Evolutionary conservation across 169 alveolate species (phyloP).

Genomic region (Babesia bovis): DNA sequence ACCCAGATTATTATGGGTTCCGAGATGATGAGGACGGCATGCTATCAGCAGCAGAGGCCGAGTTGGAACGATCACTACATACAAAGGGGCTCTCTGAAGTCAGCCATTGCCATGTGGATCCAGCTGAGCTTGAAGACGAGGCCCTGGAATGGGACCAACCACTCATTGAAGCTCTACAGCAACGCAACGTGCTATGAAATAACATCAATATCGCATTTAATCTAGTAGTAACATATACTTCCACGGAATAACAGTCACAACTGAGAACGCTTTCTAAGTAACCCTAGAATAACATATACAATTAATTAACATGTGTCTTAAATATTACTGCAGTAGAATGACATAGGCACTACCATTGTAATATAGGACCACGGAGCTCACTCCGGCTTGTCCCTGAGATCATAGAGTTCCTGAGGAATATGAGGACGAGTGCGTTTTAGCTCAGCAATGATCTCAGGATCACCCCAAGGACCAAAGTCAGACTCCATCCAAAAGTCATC

Average conservation of each 20-base stretch:
- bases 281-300: too few species aligned
- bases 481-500: conserved; percentile 57
- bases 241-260: too few species aligned
- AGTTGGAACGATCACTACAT: conserved; percentile 30
- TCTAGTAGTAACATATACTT: background rate
- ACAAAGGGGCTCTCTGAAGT: background rate
- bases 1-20: conserved; percentile 65
- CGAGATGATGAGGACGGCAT: conserved; percentile 33
- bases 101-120: background rate
- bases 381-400: conserved; percentile 22
- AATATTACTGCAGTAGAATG: too few species aligned
- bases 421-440: conserved; percentile 45
- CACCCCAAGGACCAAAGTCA: conserved; percentile 66
- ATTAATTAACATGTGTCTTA: too few species aligned
- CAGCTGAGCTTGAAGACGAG: conserved; percentile 4
- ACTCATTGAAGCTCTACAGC: background rate
- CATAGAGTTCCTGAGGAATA: conserved; percentile 50
- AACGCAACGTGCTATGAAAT: too few species aligned
- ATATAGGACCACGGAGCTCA: too few species aligned
- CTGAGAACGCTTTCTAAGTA: too few species aligned
- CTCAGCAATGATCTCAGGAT: conserved; percentile 42
- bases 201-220: background rate
- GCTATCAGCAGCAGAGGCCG: conserved; percentile 31
- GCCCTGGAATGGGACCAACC: conserved; percentile 15
- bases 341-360: too few species aligned